Evolutionary conservation across 139 green algal species (phyloP), one percentile per base, ranked within the genome.

Genomic region (Yamagishiella unicocca): DNA sequence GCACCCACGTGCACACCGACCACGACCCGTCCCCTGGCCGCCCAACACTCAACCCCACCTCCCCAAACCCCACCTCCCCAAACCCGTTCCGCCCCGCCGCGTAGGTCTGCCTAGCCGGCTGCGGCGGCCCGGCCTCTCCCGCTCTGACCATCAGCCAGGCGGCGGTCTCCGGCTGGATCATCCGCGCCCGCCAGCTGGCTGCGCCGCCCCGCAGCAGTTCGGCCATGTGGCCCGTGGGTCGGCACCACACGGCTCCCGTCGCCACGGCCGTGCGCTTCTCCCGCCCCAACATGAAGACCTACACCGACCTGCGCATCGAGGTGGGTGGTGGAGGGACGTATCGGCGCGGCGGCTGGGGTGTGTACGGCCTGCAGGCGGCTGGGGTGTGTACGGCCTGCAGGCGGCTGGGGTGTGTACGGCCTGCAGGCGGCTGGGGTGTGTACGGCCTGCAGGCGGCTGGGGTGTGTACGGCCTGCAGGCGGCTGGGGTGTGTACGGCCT

Each of bases 231-330:
- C 83, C 76, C 0, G 92, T 97, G 22, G 95, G 95, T 29, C 86
- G 77, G 0, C 90, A 89, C 46, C 89, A 94, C 70, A 61, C 53
- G 2, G 83, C 85, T 14, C 46, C 64, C 1, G 86, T 93, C 54
- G 61, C 86, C 1, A 85, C 91, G 9, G 85, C 91, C 7, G 54
- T 95, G 27, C 95, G 95, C 85, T 93, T 93, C 72, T 21, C 25
- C 14, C 88, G 93, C 21, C 83, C 93, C 19, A 88, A 91, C 50
- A 90, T 93, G 72, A 97, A 97, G 90, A 90, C 94, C 66, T 97
- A 95, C 89, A 96, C 94, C 1, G 94, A 96, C 67, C 40, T 95
- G 35, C 43, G 73, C 8, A 68, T 92, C 0, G 85, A 91, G 35
- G 88, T 90, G 42, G 85, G 12, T n/a, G n/a, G n/a, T n/a, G n/a